phyloP scores from a whole-genome alignment of 1,284 basidiomycete species.

The Fomes fomentarius region DNA sequence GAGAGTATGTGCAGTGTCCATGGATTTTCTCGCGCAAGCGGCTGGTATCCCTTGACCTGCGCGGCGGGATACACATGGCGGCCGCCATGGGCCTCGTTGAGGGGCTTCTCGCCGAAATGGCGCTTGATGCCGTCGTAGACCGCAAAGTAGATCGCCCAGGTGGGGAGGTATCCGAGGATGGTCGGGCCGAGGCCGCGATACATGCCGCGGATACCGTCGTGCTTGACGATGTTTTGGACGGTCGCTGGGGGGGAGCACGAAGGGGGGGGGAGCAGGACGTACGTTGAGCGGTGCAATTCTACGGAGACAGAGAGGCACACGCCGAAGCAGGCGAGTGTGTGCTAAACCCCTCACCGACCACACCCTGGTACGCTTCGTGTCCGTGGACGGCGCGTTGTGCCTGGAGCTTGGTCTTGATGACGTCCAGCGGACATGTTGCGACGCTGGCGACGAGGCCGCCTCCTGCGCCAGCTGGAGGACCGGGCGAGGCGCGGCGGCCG shows the following conservation, averaged over 20 bases:
- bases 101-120: slow-evolving; percentile 68
- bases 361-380: slow-evolving; percentile 74
- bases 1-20: slow-evolving; percentile 89
- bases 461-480: slow-evolving; percentile 78
- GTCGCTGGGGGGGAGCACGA: slow-evolving; percentile 62
- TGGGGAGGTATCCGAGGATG: slow-evolving; percentile 91
- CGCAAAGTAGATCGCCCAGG: slow-evolving; percentile 98
- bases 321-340: slow-evolving; percentile 26
- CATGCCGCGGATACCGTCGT: slow-evolving; percentile 84
- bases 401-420: slow-evolving; percentile 96
- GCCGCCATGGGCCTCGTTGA: slow-evolving; percentile 38
- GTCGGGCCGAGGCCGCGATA: slow-evolving; percentile 97
- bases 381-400: slow-evolving; percentile 78
- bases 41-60: slow-evolving; percentile 81
- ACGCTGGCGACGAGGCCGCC: slow-evolving; percentile 91
- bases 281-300: slow-evolving; percentile 29
- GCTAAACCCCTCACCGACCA: slow-evolving; percentile 58
- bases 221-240: slow-evolving; percentile 67
- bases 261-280: slow-evolving; percentile 23
- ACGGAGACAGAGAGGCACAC: slow-evolving; percentile 14
- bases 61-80: slow-evolving; percentile 74
- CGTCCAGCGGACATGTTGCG: slow-evolving; percentile 96
- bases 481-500: slow-evolving; percentile 10
- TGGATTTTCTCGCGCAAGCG: slow-evolving; percentile 73
- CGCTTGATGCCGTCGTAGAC: slow-evolving; percentile 95